Evolutionary conservation across 345 rosid genomes (phyloP), one percentile per base, ranked within the genome.

Genomic region (Moricandia arvensis): DNA sequence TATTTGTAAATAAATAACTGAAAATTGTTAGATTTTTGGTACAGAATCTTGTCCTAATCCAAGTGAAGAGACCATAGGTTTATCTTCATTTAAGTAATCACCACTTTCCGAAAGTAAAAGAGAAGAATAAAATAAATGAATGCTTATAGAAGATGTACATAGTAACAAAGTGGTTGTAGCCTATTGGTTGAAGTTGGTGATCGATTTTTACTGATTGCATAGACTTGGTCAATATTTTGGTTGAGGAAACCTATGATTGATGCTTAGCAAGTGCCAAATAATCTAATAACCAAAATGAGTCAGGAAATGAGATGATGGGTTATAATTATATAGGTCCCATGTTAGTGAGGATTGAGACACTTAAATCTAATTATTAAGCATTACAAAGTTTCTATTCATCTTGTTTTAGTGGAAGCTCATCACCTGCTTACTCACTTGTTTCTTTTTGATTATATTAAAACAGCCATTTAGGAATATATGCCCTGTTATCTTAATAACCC

Each of bases 301-400:
- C 70, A 67, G 77, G n/a, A 61, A 66, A 72, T 38, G 70, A 67
- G 38, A 78, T 78, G 74, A 73, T 73, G 53, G 66, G 60, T 67
- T 61, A 67, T 78, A 60, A 71, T 71, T 65, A 77, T 65, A 65
- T 51, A 78, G 74, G 78, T 38, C 81, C 81, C 81, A 66, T 73
- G 54, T 38, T 68, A 38, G n/a, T 62, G 81, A 79, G 74, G 78
- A 68, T 68, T 30, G 70, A 67, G 74, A 78, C 74, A 66, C 2
- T 53, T 72, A 47, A 72, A 78, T 78, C 77, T 78, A 78, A 78
- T 78, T 77, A 73, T 72, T 66, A 67, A 38, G 81, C 81, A 78
- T 67, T 67, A 66, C 72, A 60, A 66, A 49, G 69, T 78, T 66
- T 51, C 51, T 66, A 59, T 78, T 78, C 81, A 72, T 78, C 49